phyloP scores from a whole-genome alignment of 805 yeast species.

The Saccharomycopsis sp. region DNA sequence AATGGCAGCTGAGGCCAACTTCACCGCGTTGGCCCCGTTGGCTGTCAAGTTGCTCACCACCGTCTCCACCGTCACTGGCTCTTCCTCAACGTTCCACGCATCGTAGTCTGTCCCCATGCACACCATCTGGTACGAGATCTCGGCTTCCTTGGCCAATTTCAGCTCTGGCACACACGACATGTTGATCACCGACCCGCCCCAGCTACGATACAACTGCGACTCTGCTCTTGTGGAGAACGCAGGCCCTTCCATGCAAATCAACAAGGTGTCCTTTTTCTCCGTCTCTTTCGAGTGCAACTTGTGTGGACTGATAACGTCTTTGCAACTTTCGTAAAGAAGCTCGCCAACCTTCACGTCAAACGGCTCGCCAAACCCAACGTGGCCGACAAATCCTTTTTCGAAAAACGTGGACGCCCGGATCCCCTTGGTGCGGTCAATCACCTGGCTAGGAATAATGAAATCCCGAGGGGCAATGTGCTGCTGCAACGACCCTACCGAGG shows the following conservation, averaged over 20 bases:
- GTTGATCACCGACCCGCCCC: conserved; percentile 94
- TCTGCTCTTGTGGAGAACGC: conserved; percentile 97
- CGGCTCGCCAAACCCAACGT: conserved; percentile 96
- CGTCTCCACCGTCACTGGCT: conserved; percentile 96
- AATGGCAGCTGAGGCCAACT: conserved; percentile 61
- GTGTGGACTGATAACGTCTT: conserved; percentile 31
- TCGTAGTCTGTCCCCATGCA: conserved; percentile 99
- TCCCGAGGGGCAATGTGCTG: conserved; percentile 87
- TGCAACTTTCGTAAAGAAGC: conserved; percentile 48
- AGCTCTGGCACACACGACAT: conserved; percentile 98
- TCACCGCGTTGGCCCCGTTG: conserved; percentile 78
- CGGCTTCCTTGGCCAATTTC: conserved; percentile 95
- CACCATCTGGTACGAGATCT: conserved; percentile 92
- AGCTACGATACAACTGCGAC: conserved; percentile 70
- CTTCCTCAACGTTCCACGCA: conserved; percentile 94
- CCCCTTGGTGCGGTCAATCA: conserved; percentile 96
- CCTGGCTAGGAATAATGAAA: conserved; percentile 92
- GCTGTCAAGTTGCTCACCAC: conserved; percentile 87
- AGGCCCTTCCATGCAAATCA: conserved; percentile 99
- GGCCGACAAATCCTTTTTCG: conserved; percentile 91
- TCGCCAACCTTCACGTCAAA: conserved; percentile 69
- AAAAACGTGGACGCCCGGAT: conserved; percentile 83
- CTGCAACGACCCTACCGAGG: conserved; percentile 94
- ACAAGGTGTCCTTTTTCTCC: conserved; percentile 66
- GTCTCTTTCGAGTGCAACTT: conserved; percentile 56